Evolutionary conservation across 805 yeast genomes (phyloP).

Genomic region (Myxozyma lipomycoides): DNA sequence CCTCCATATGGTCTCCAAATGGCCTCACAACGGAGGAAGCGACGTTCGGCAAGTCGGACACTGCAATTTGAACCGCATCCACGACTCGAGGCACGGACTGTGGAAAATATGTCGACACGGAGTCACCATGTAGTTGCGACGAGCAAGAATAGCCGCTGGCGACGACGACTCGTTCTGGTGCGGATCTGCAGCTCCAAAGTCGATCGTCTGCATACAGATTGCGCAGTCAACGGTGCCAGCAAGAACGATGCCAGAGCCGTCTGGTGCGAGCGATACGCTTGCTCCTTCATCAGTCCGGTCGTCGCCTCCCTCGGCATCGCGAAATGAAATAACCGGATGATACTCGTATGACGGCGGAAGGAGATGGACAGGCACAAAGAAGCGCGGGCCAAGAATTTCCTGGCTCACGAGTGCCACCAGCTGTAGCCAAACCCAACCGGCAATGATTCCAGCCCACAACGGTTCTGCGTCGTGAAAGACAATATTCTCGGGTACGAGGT

Average conservation of each 20-base stretch:
- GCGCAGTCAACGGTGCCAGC: constrained; percentile 57
- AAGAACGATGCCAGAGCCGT: constrained; percentile 13
- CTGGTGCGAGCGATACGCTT: constrained; percentile 30
- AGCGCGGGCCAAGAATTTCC: constrained; percentile 69
- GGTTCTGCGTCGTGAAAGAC: constrained; percentile 71
- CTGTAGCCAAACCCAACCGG: constrained; percentile 60
- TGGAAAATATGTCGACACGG: constrained; percentile 93
- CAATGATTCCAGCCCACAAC: constrained; percentile 45
- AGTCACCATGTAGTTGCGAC: constrained; percentile 46
- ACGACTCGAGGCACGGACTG: constrained; percentile 77
- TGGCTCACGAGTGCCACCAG: constrained; percentile 57
- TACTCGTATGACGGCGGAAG: constrained; percentile 83
- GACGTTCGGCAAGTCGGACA: constrained; percentile 90
- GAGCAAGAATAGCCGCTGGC: constrained; percentile 35
- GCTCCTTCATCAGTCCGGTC: constrained; percentile 32
- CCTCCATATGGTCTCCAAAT: too few species aligned
- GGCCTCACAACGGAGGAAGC: constrained; percentile 65
- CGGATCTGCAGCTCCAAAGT: constrained; percentile 37
- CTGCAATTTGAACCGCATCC: constrained; percentile 91
- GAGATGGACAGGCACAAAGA: constrained; percentile 68
- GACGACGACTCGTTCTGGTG: constrained; percentile 10
- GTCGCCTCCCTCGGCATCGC: constrained; percentile 50
- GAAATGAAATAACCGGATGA: constrained; percentile 62
- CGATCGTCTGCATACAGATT: constrained; percentile 81
- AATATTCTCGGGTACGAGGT: constrained; percentile 46